Percentiles rank a stretch among this genome's conserved stretches.
These are phyloP conservation scores for Flaveria robusta DNA, from an alignment of 129 eudicot species.

Conservation along the genomic window DNA sequence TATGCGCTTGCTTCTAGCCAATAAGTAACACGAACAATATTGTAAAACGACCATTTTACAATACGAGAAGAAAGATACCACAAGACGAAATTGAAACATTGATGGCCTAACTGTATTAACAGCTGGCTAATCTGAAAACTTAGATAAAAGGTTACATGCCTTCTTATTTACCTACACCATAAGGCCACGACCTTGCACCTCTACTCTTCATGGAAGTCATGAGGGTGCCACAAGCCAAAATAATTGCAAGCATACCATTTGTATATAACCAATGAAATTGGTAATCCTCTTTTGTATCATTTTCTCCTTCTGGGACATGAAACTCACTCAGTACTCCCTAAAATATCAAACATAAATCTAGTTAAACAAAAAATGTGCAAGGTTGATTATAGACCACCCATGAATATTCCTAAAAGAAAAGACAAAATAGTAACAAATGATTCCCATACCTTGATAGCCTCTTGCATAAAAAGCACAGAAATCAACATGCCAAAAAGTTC, in stretches of 20 bases:
- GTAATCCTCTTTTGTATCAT: slow-evolving; percentile 42
- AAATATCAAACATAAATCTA: slow-evolving; percentile 28
- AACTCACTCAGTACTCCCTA: slow-evolving; percentile 86
- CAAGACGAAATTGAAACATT: not conserved
- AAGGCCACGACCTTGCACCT: slow-evolving; percentile 83
- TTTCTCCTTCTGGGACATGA: slow-evolving; percentile 55
- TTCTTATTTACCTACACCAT: slow-evolving; percentile 59
- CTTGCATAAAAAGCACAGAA: slow-evolving; percentile 85
- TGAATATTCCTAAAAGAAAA: not conserved
- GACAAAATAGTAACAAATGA: slow-evolving; percentile 11
- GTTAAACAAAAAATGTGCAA: slow-evolving; percentile 5
- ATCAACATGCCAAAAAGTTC: slow-evolving; percentile 96
- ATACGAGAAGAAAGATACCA: not conserved
- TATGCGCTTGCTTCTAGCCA: not conserved
- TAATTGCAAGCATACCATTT: slow-evolving; percentile 65
- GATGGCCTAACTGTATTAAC: not conserved
- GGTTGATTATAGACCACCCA: not conserved
- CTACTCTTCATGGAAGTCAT: slow-evolving; percentile 64
- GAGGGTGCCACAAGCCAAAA: slow-evolving; percentile 66
- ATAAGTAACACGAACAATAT: not conserved
- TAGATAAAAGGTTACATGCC: not conserved
- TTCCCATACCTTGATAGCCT: slow-evolving; percentile 70
- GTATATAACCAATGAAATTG: slow-evolving; percentile 68
- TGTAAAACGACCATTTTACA: not conserved
- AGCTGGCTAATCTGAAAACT: not conserved